A percentile compares a stretch with the other conserved stretches of the same genome.
phyloP scores from a whole-genome alignment of 2,329 filamentous ascomycete species.

The Waltergamsia citrina region DNA sequence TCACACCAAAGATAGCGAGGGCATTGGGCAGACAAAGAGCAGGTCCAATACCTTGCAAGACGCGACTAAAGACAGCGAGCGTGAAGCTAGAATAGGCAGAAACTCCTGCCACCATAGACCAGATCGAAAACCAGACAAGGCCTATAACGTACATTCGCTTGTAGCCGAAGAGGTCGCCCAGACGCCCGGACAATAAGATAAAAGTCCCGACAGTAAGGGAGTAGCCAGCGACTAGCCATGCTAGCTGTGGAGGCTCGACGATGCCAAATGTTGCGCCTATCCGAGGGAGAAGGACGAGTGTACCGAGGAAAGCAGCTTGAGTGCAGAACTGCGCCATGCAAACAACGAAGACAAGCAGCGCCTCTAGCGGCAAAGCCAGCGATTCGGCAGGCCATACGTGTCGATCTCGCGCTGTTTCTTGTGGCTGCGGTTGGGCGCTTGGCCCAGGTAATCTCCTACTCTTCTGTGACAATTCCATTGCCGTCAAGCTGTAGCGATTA shows the following conservation, averaged over 20 bases:
- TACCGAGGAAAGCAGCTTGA: slow-evolving; percentile 20
- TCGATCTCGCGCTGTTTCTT: no score
- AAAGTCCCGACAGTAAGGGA: slow-evolving; percentile 46
- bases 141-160: slow-evolving; percentile 44
- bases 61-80: slow-evolving; percentile 41
- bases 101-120: slow-evolving; percentile 37
- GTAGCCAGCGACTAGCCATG: slow-evolving; percentile 50
- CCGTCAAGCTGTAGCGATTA: no score
- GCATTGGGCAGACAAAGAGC: slow-evolving; percentile 55
- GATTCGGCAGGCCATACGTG: no score
- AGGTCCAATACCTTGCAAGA: slow-evolving; percentile 51
- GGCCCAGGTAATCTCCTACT: no score
- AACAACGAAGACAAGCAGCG: slow-evolving; percentile 29
- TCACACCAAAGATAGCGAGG: slow-evolving; percentile 49
- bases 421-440: no score
- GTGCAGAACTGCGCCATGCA: slow-evolving; percentile 35
- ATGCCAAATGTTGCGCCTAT: slow-evolving; percentile 37
- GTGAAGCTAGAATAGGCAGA: slow-evolving; percentile 26
- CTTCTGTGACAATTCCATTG: no score
- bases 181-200: slow-evolving; percentile 44
- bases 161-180: slow-evolving; percentile 50
- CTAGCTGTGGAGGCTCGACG: slow-evolving; percentile 30
- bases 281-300: slow-evolving; percentile 34
- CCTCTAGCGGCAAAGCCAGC: slow-evolving; percentile 16
- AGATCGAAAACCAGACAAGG: slow-evolving; percentile 43